A percentile compares a stretch with the other conserved stretches of the same genome.
phyloP scores from a whole-genome alignment of 2,329 filamentous ascomycete species.

The Talaromyces sp. region DNA sequence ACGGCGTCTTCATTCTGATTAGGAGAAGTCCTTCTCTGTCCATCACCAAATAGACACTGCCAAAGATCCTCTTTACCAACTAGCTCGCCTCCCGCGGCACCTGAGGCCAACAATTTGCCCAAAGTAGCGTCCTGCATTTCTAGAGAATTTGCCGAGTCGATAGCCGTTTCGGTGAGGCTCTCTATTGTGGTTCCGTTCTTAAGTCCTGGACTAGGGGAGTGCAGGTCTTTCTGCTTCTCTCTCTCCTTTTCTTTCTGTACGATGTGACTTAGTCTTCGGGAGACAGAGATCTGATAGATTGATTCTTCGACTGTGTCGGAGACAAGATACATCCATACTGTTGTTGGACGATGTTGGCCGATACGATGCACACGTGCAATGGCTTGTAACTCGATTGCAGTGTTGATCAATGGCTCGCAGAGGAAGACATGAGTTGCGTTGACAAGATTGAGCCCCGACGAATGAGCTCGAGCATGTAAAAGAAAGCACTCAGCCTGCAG shows the following conservation, averaged over 20 bases:
- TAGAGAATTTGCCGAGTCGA: conserved; percentile 81
- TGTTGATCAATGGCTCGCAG: conserved; percentile 90
- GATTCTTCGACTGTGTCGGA: conserved; percentile 86
- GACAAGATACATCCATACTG: conserved; percentile 94
- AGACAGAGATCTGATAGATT: conserved; percentile 83
- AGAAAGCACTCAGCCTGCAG: conserved; percentile 72
- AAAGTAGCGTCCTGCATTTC: conserved; percentile 75
- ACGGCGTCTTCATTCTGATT: conserved; percentile 31
- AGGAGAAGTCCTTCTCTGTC: conserved; percentile 32
- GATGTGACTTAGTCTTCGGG: conserved; percentile 75
- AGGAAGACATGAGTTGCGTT: conserved; percentile 93
- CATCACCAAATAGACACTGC: conserved; percentile 78
- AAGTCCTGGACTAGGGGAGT: conserved; percentile 37
- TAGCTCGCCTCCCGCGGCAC: conserved; percentile 72
- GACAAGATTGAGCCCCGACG: conserved; percentile 84
- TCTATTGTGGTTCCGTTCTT: conserved; percentile 20
- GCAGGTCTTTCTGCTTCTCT: conserved; percentile 33
- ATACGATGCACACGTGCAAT: conserved; percentile 95
- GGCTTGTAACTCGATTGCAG: conserved; percentile 88
- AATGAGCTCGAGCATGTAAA: conserved; percentile 83
- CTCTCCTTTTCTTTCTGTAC: conserved; percentile 45
- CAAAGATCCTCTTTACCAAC: conserved; percentile 78
- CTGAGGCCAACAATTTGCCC: conserved; percentile 64
- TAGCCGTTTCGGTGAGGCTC: conserved; percentile 57
- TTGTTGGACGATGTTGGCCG: conserved; percentile 82